A percentile compares a stretch with the other conserved stretches of the same genome.
These are phyloP conservation scores for Alternaria triticimaculans DNA, from an alignment of 2,329 filamentous ascomycete genomes.

Conservation along the genomic window DNA sequence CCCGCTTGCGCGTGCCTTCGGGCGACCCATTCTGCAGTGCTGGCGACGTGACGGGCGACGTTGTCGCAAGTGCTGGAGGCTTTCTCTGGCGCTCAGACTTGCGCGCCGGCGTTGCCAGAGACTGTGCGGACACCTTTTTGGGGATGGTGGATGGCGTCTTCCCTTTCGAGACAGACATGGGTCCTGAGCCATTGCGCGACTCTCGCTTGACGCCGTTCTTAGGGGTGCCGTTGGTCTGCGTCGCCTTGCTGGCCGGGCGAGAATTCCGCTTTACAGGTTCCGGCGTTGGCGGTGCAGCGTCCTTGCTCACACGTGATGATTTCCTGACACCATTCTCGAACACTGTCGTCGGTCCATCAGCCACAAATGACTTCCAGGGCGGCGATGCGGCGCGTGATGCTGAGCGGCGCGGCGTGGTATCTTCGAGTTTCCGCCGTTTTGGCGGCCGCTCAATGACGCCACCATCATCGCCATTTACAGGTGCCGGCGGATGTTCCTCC, in stretches of 20 bases:
- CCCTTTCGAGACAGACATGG: slow-evolving; percentile 20
- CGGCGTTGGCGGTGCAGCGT: slow-evolving; percentile 54
- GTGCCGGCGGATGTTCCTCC: slow-evolving; percentile 25
- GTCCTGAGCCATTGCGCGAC: slow-evolving; percentile 28
- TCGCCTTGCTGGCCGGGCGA: slow-evolving; percentile 31
- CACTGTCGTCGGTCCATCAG: slow-evolving; percentile 87
- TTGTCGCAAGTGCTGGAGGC: slow-evolving; percentile 21
- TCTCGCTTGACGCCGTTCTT: slow-evolving; percentile 28
- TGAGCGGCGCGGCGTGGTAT: slow-evolving; percentile 43
- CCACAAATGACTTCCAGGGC: slow-evolving; percentile 87
- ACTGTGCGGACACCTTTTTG: slow-evolving; percentile 33
- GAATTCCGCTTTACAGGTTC: slow-evolving; percentile 51
- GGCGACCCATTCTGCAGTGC: slow-evolving; percentile 21
- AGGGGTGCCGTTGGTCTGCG: slow-evolving; percentile 38
- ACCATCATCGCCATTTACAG: slow-evolving; percentile 29
- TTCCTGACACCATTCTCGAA: slow-evolving; percentile 68
- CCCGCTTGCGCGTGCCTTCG: slow-evolving; percentile 27
- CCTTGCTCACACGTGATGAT: slow-evolving; percentile 63
- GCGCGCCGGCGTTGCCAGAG: slow-evolving; percentile 33
- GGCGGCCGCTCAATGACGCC: slow-evolving; percentile 45
- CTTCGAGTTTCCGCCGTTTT: slow-evolving; percentile 68
- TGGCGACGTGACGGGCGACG: slow-evolving; percentile 28
- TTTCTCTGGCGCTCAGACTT: slow-evolving; percentile 46
- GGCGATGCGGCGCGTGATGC: slow-evolving; percentile 70
- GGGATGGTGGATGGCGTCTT: slow-evolving; percentile 22